Evolutionary conservation across 805 yeast species (phyloP).

Genomic region (Candida quercuum): DNA sequence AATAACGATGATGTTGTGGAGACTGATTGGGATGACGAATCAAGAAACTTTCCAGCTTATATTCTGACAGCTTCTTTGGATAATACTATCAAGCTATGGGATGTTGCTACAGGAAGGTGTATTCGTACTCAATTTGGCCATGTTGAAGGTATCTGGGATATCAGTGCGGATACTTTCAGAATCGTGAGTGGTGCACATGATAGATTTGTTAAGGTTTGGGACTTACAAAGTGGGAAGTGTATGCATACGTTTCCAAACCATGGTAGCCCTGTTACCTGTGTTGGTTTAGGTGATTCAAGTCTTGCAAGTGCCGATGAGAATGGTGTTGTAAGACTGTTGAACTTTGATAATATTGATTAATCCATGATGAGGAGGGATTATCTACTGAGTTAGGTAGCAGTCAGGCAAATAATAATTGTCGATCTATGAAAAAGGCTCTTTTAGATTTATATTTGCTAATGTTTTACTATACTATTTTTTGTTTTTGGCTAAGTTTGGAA

Average conservation of each 20-base stretch:
- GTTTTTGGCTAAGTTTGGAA: too few species aligned
- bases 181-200: conserved; percentile 95
- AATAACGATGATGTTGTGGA: conserved; percentile 21
- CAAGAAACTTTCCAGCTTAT: conserved; percentile 65
- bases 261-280: conserved; percentile 56
- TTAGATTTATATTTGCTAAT: too few species aligned
- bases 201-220: conserved; percentile 88
- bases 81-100: conserved; percentile 92
- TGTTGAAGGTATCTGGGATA: conserved; percentile 97
- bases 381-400: too few species aligned
- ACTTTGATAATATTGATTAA: conserved; percentile 48
- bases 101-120: conserved; percentile 79
- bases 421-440: too few species aligned
- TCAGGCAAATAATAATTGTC: too few species aligned
- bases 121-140: conserved; percentile 95
- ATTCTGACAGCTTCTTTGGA: conserved; percentile 83
- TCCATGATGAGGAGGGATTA: too few species aligned
- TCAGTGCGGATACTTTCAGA: conserved; percentile 92
- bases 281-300: conserved; percentile 82
- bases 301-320: conserved; percentile 88
- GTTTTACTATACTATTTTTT: too few species aligned
- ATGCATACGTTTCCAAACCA: conserved; percentile 88
- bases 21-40: conserved; percentile 20
- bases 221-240: conserved; percentile 88
- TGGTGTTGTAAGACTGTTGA: conserved; percentile 81